Conservation (phyloP, 441 rosid genomes). For the Adansonia rubrostipa region DNA sequence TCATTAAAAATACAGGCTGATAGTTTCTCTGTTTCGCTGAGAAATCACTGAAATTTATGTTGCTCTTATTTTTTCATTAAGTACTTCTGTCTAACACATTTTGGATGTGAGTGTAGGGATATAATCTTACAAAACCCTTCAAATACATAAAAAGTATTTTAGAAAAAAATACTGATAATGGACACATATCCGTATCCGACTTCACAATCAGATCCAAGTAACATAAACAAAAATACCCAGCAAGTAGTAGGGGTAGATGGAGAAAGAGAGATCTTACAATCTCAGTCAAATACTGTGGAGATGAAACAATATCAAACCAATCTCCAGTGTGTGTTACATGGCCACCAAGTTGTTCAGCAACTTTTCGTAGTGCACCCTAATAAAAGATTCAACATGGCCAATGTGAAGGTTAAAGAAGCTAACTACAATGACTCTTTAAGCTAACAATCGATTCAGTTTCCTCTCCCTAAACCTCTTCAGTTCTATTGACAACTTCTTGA, state of each 20-base stretch:
- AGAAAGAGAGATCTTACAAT: constrained; percentile 47
- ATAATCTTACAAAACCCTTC: too few relatives aligned
- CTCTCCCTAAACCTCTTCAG: neutral
- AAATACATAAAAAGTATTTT: too few relatives aligned
- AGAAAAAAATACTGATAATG: too few relatives aligned
- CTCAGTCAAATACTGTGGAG: constrained; percentile 81
- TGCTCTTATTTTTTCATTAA: too few relatives aligned
- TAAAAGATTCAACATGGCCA: neutral
- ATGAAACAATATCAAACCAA: constrained; percentile 80
- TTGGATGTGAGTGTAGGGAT: too few relatives aligned
- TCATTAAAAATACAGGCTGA: neutral
- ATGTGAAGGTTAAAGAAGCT: neutral
- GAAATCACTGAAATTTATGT: neutral
- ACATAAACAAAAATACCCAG: too few relatives aligned
- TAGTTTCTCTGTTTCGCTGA: too few relatives aligned
- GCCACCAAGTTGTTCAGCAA: constrained; percentile 30
- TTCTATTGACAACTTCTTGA: too few relatives aligned
- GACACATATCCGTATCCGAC: too few relatives aligned
- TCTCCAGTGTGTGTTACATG: constrained; percentile 70
- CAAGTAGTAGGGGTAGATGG: too few relatives aligned
- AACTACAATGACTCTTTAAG: neutral
- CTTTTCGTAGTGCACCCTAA: constrained; percentile 59
- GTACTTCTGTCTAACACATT: too few relatives aligned
- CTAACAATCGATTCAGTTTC: neutral
- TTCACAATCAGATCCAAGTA: too few relatives aligned